Base-by-base conservation (phyloP, 257 asterid genomes). In the Nicotiana obtusifolia region DNA sequence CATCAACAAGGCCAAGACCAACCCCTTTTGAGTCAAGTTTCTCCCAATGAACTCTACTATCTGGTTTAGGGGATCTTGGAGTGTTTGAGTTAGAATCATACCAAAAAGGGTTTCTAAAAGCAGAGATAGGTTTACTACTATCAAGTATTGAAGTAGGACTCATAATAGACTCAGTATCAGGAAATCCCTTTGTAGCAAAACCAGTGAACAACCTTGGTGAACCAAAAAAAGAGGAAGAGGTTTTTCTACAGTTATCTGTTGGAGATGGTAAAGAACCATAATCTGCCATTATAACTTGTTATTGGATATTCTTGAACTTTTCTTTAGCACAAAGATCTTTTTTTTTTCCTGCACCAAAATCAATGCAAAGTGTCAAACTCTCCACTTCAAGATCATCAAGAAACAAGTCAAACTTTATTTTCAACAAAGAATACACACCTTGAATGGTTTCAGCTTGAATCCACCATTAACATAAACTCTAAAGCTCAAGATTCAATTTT, bases 61-160 rank as follows among this genome's bases (percentile, higher is more conserved):
- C 92, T 5, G 90, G 80, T 82, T 88, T 87, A 53, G 89, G 90
- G 24, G 88, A 57, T 88, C 71, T 83, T 24, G 89, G 88, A 52
- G 83, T 59, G 85, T 59, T 37, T 16, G 75, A 15, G 75, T 65
- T 86, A 41, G 85, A 24, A 61, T 90, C 91, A 73, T 86, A 78
- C 89, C 89, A 86, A 76, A 89, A 88, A 24, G 97, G 91, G 82
- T 84, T 89, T 78, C 76, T 88, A 2, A 90, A 68, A 52, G 85
- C 82, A 47, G 87, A 84, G 35, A 84, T 89, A 14, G 92, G 85
- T 77, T 89, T 92, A 35, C 77, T 49, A 71, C 75, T 49, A 71
- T 94, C 97, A 81, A 93, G 97, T 52, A 92, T 91, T 80, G 98
- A 94, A 83, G 97, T 93, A 15, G 98, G 98, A 79, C 96, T 86